These are phyloP conservation scores for Mycena metata DNA, from an alignment of 768 basidiomycete genomes.

Conservation along the genomic window DNA sequence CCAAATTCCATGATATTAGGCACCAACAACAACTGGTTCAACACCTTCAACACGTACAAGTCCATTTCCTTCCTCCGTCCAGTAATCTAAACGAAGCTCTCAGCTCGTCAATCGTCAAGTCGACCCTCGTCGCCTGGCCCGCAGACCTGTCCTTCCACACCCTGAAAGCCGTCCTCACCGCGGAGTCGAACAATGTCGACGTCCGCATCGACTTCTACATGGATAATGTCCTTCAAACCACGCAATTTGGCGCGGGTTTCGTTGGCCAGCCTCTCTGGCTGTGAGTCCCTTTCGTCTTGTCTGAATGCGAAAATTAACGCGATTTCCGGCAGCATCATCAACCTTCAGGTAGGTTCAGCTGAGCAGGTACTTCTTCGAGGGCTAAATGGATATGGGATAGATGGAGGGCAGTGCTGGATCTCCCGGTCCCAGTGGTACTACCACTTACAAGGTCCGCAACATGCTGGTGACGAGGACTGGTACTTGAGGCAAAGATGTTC, in stretches of 20 bases:
- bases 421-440: slow-evolving; percentile 57
- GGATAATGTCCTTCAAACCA: slow-evolving; percentile 52
- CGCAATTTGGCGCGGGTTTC: slow-evolving; percentile 57
- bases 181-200: slow-evolving; percentile 52
- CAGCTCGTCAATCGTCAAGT: slow-evolving; percentile 53
- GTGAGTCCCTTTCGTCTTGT: slow-evolving; percentile 44
- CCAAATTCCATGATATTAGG: slow-evolving; percentile 37
- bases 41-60: slow-evolving; percentile 57
- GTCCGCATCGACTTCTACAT: slow-evolving; percentile 58
- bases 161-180: slow-evolving; percentile 56
- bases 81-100: background rate
- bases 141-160: slow-evolving; percentile 59
- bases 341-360: slow-evolving; percentile 50
- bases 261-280: slow-evolving; percentile 58
- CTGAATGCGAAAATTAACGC: background rate
- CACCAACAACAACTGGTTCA: slow-evolving; percentile 58
- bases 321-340: slow-evolving; percentile 52
- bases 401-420: slow-evolving; percentile 63
- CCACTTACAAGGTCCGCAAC: slow-evolving; percentile 59
- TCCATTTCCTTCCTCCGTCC: background rate
- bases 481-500: slow-evolving; percentile 42
- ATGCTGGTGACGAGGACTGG: slow-evolving; percentile 54
- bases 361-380: background rate
- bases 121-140: slow-evolving; percentile 57
- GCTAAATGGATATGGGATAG: slow-evolving; percentile 38